A percentile compares a stretch with the other conserved stretches of the same genome.
Conservation (phyloP, 345 rosid genomes). For the Erucastrum elatum region DNA sequence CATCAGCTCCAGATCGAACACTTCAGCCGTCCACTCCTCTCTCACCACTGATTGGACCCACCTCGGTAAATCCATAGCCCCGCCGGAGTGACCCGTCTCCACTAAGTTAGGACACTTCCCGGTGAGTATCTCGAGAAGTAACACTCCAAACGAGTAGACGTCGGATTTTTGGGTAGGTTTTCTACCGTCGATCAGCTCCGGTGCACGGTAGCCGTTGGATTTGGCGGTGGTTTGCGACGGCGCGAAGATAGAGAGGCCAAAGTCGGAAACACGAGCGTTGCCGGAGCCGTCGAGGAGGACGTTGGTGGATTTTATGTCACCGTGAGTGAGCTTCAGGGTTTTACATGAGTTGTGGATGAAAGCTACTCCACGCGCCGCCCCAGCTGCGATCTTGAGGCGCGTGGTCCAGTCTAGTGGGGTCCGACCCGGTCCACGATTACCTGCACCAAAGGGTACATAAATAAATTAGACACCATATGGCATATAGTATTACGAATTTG, state of each 20-base stretch:
- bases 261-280: constrained; percentile 68
- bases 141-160: constrained; percentile 78
- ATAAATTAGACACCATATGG: no score
- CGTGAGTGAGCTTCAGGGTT: constrained; percentile 73
- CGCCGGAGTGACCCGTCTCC: constrained; percentile 48
- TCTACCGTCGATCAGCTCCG: constrained; percentile 51
- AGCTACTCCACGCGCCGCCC: constrained; percentile 78
- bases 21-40: constrained; percentile 90
- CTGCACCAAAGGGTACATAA: constrained; percentile 37
- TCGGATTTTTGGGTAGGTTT: constrained; percentile 71
- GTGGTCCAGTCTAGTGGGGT: constrained; percentile 90
- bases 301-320: constrained; percentile 84
- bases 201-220: constrained; percentile 75
- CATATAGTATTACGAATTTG: not conserved
- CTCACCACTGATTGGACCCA: constrained; percentile 86
- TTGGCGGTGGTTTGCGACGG: constrained; percentile 42
- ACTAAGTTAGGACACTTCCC: constrained; percentile 69
- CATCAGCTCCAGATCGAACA: constrained; percentile 81
- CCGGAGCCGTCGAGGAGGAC: constrained; percentile 69
- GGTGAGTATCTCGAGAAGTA: constrained; percentile 70
- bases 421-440: constrained; percentile 90
- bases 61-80: constrained; percentile 62
- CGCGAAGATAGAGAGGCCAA: constrained; percentile 60
- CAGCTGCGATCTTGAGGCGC: constrained; percentile 74
- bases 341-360: constrained; percentile 75